Base-by-base conservation (phyloP, 2,329 filamentous ascomycete species). In the Simplicillium sp. region DNA sequence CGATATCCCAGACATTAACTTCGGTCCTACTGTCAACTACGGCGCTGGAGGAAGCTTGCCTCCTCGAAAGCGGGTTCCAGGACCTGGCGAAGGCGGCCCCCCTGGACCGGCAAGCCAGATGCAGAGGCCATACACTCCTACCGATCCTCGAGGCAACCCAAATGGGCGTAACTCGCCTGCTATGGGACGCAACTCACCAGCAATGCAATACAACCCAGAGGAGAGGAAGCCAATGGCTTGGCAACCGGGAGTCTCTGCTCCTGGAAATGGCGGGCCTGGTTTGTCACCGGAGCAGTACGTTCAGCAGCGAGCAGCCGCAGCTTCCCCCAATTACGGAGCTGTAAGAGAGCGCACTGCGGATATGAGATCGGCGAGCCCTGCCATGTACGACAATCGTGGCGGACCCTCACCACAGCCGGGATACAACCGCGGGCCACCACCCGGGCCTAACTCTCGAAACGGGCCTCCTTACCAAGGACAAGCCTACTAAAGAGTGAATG, bases 211-310 rank as follows among this genome's bases (percentile, higher is more conserved):
- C 14, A 68, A 65, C 15, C 70, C 71, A 1, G 61, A 66, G n/a
- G 70, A 73, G 9, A 74, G 78, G 46, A 75, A 80, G 47, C 87
- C 75, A 50, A 66, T 92, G 47, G 68, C 82, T 4, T 96, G 89
- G 89, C 83, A 88, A 49, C 87, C 89, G 6, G 80, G 75, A 29
- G 76, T 77, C 54, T 66, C 68, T 3, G 63, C 70, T 29, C 61
- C 67, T 29, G 64, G 67, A 11, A 68, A 67, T 9, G 66, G 46
- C 15, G 59, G 66, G 12, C 69, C 71, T n/a, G 70, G 64, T 8
- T 55, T 94, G 11, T 84, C 82, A 4, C 73, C 87, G 0, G 87
- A 95, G 57, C 80, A 94, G 51, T 94, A 83, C 62, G 87, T 95
- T 6, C 79, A 87, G 51, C 82, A 90, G 50, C 80, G 87, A 46